Evolutionary conservation across 805 yeast genomes (phyloP), one percentile per base, ranked within the genome.

Genomic region (Saturnispora saitoi): DNA sequence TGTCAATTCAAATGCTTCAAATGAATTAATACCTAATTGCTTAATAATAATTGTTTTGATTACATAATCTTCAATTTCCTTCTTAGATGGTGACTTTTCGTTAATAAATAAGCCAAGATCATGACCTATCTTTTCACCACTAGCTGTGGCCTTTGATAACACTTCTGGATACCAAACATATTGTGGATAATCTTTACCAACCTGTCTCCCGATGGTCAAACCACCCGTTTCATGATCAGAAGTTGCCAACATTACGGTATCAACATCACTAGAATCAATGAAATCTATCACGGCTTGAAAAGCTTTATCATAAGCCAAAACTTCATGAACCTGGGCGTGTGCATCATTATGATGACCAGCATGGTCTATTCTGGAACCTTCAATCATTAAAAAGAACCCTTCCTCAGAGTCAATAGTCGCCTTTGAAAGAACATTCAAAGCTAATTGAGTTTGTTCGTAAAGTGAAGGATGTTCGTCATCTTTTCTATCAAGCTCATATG

Each of bases 211-310:
- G 42, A 86, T 77, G n/a, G 85, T 84, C 54, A 90, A 72, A 0
- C 97, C 98, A 53, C 98, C 98, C 24, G 97, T 90, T 64, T 90
- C 98, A 69, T 90, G 98, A 64, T 90, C 97, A 22, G 95, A 83
- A 2, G 96, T 88, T 24, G 91, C 80, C 38, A 90, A 71, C 37
- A 87, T 75, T 41, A 84, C 70, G 3, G 96, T 87, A 56, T 88
- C 96, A 11, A 76, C 80, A 45, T 84, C 87, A 2, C 84, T 60
- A 8, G 71, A 61, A 56, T 83, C 80, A 34, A 83, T 86, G 62
- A 79, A 88, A 38, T 85, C 78, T 47, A 78, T 66, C 2, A 83
- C 95, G 10, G 86, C 84, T 52, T 75, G 65, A 67, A 86, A 87
- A 3, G 95, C 89, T 51, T 78, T 79, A 63, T 86, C 95, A 64